These are phyloP conservation scores for Aspergillus hancockii DNA, from an alignment of 495 filamentous ascomycete species.

Conservation along the genomic window DNA sequence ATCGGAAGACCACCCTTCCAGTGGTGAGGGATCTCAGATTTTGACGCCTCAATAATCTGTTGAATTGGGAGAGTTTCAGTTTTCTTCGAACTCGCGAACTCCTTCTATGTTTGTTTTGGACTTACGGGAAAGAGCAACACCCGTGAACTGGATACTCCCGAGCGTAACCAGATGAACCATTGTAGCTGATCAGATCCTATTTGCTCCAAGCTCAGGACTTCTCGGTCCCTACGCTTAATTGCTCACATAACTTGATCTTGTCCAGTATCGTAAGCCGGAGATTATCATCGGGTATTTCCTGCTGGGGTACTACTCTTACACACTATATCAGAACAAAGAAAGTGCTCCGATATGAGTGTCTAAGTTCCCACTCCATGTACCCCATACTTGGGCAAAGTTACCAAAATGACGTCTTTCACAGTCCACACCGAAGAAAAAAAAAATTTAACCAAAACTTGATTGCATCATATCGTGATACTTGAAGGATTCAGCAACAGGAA, in stretches of 20 bases:
- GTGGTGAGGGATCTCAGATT: not conserved
- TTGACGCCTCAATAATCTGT: not conserved
- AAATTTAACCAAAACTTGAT: not conserved
- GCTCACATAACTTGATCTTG: not conserved
- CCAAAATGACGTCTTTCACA: not conserved
- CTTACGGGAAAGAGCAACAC: not conserved
- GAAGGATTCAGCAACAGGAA: not conserved
- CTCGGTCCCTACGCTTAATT: not conserved
- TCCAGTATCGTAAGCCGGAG: conserved; percentile 1
- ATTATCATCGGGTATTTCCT: conserved; percentile 2
- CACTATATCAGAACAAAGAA: conserved; percentile 2
- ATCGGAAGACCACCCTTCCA: not conserved
- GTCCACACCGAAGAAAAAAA: not conserved
- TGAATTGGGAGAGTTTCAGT: not conserved
- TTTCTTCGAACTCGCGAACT: not conserved
- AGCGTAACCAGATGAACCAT: not conserved
- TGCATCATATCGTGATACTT: not conserved
- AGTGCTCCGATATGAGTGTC: not conserved
- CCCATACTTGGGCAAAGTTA: not conserved
- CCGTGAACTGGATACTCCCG: not conserved
- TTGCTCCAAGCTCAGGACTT: not conserved
- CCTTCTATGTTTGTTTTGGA: not conserved
- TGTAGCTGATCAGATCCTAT: not conserved
- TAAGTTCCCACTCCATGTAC: not conserved
- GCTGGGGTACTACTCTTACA: not conserved